Evolutionary conservation across 169 alveolate genomes (phyloP).

Genomic region (Eimeria praecox): DNA sequence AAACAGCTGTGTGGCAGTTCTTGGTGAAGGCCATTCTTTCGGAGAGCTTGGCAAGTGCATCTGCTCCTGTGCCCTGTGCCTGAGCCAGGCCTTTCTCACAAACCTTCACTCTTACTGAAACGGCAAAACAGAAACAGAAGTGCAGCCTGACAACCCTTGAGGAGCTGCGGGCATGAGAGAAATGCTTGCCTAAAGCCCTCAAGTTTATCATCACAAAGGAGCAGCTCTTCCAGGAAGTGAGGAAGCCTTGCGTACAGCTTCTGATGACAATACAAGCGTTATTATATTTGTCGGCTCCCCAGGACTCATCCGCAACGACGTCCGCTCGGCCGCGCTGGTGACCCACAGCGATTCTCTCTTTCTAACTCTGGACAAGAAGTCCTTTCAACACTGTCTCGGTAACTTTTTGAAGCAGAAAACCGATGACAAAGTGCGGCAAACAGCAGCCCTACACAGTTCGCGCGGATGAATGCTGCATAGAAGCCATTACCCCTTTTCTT

Average conservation of each 20-base stretch:
- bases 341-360: conserved; percentile 67
- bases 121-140: neutral
- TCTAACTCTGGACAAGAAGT: conserved; percentile 54
- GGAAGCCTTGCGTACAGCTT: neutral
- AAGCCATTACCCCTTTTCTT: neutral
- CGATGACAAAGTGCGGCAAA: conserved; percentile 53
- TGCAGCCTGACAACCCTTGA: neutral
- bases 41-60: conserved; percentile 74
- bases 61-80: neutral
- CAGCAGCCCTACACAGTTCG: neutral
- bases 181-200: neutral
- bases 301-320: conserved; percentile 80
- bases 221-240: neutral
- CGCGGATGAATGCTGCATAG: neutral
- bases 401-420: conserved; percentile 52
- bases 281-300: neutral
- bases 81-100: neutral
- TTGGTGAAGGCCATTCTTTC: conserved; percentile 74
- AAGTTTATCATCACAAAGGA: neutral
- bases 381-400: conserved; percentile 74
- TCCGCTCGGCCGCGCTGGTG: conserved; percentile 74
- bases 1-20: conserved; percentile 66
- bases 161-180: neutral
- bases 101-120: neutral
- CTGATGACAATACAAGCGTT: neutral